Evolutionary conservation across 2,329 filamentous ascomycete species (phyloP).

Genomic region (Neurospora crassa): DNA sequence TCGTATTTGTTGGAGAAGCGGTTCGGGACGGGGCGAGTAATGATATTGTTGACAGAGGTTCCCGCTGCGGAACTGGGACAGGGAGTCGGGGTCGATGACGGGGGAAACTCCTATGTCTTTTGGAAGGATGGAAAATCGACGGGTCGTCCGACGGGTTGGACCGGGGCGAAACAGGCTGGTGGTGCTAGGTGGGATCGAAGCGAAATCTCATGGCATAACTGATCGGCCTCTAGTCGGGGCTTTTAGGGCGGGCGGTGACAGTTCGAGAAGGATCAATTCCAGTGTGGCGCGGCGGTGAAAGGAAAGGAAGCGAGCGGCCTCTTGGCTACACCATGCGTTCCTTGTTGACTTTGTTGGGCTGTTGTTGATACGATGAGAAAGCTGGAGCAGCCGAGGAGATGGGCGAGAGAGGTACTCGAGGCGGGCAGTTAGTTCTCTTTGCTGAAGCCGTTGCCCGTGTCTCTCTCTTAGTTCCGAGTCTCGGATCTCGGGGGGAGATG

Average conservation of each 20-base stretch:
- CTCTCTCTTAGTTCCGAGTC: constrained; percentile 11
- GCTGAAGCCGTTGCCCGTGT: background rate
- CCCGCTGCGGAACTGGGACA: background rate
- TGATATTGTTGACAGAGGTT: background rate
- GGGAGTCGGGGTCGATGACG: background rate
- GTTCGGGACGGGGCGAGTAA: background rate
- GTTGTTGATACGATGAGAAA: constrained; percentile 4
- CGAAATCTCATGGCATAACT: constrained; percentile 12
- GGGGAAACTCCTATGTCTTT: background rate
- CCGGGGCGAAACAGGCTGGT: constrained; percentile 10
- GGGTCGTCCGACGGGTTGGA: constrained; percentile 9
- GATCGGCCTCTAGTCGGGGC: constrained; percentile 1
- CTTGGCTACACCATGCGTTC: constrained; percentile 1
- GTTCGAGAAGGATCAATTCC: constrained; percentile 1
- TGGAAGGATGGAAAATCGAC: background rate
- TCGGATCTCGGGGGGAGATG: background rate
- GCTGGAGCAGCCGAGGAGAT: background rate
- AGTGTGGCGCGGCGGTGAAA: constrained; percentile 11
- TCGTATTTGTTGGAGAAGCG: background rate
- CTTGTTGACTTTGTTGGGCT: constrained; percentile 1
- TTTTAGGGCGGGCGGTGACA: constrained; percentile 1
- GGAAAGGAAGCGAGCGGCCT: constrained; percentile 4
- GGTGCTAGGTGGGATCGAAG: constrained; percentile 15
- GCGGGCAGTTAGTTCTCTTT: background rate
- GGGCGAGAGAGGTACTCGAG: constrained; percentile 5